A percentile compares a stretch with the other conserved stretches of the same genome.
Evolutionary conservation across 805 yeast species (phyloP).

Genomic region (Teunomyces gatunensis): DNA sequence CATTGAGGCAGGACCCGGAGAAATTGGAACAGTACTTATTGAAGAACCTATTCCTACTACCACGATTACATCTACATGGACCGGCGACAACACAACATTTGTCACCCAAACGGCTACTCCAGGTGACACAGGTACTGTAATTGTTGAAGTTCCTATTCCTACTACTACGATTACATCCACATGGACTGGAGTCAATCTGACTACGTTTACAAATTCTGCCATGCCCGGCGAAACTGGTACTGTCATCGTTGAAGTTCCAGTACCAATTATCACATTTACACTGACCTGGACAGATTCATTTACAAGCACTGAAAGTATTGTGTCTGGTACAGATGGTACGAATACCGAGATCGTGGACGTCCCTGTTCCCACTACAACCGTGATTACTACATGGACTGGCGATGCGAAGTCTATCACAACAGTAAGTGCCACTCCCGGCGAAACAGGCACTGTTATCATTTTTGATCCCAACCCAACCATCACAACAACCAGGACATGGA

Average conservation of each 20-base stretch:
- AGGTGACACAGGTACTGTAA: slow-evolving; percentile 12
- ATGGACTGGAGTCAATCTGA: too few relatives aligned
- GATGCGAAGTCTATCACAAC: neutral
- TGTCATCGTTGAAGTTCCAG: too few relatives aligned
- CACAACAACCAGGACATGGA: slow-evolving; percentile 5
- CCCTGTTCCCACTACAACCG: too few relatives aligned
- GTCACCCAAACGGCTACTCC: slow-evolving; percentile 8
- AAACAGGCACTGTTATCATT: neutral
- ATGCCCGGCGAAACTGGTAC: too few relatives aligned
- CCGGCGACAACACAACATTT: slow-evolving; percentile 4
- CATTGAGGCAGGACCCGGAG: slow-evolving; percentile 6
- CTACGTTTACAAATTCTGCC: too few relatives aligned
- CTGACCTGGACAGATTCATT: too few relatives aligned
- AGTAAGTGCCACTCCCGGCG: neutral
- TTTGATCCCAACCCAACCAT: slow-evolving; percentile 3
- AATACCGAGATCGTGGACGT: too few relatives aligned
- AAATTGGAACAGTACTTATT: slow-evolving; percentile 9
- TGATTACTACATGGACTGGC: too few relatives aligned
- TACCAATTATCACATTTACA: too few relatives aligned
- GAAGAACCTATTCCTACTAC: slow-evolving; percentile 7
- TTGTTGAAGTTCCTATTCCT: slow-evolving; percentile 14
- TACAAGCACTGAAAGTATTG: too few relatives aligned
- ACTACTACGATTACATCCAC: slow-evolving; percentile 8
- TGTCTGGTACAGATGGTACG: too few relatives aligned
- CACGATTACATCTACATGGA: neutral